Conservation (phyloP, 2,329 filamentous ascomycete species). For the Thelonectria blattea region DNA sequence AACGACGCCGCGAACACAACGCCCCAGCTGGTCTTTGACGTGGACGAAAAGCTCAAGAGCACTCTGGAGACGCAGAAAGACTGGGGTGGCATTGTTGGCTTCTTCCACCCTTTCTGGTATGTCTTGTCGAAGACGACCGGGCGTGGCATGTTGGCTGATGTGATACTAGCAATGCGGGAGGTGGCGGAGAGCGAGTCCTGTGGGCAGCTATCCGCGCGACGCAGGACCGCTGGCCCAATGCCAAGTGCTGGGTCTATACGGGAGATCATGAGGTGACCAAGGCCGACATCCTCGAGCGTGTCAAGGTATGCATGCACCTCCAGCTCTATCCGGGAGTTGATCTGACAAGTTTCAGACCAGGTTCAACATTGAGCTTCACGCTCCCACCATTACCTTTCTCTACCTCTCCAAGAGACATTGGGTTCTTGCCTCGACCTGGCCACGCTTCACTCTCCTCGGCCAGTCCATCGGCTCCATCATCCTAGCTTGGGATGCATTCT, state of each 20-base stretch:
- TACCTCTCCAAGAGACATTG: slow-evolving; percentile 89
- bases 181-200: slow-evolving; percentile 92
- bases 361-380: slow-evolving; percentile 90
- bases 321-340: neutral
- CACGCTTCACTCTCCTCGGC: slow-evolving; percentile 90
- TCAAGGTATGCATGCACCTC: slow-evolving; percentile 61
- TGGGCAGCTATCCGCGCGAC: slow-evolving; percentile 95
- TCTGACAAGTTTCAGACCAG: slow-evolving; percentile 61
- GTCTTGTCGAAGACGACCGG: slow-evolving; percentile 33
- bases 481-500: slow-evolving; percentile 90
- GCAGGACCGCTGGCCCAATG: slow-evolving; percentile 85
- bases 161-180: slow-evolving; percentile 80
- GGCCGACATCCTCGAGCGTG: slow-evolving; percentile 75
- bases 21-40: slow-evolving; percentile 65
- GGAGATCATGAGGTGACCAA: slow-evolving; percentile 92
- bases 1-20: slow-evolving; percentile 47
- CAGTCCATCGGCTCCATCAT: slow-evolving; percentile 89
- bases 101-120: slow-evolving; percentile 98
- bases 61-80: slow-evolving; percentile 54
- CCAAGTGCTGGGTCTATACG: slow-evolving; percentile 91
- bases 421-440: slow-evolving; percentile 87
- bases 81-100: slow-evolving; percentile 88
- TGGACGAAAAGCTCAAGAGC: slow-evolving; percentile 41
- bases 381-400: slow-evolving; percentile 83
- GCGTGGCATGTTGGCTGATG: slow-evolving; percentile 21